A percentile compares a stretch with the other conserved stretches of the same genome.
phyloP scores from a whole-genome alignment of 78 protist genomes.

The Emiliania huxleyi region DNA sequence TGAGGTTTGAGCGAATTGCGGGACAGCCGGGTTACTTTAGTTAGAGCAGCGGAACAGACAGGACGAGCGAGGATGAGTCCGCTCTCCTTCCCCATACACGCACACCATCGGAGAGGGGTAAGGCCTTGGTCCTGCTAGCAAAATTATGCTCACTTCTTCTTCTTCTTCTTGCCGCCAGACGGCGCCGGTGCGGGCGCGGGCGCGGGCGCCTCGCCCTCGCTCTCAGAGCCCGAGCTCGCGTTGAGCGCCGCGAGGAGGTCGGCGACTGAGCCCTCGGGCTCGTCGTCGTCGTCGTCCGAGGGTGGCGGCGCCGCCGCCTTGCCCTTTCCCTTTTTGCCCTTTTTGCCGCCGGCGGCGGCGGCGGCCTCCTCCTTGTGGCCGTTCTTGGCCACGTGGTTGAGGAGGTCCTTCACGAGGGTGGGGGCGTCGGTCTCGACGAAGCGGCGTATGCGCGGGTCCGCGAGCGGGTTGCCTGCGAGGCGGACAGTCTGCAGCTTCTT shows the following conservation, averaged over 20 bases:
- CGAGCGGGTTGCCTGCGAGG: background rate
- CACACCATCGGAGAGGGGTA: too few species aligned
- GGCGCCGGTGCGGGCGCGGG: background rate
- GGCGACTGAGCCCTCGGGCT: background rate
- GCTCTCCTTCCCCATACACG: too few species aligned
- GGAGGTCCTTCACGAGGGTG: background rate
- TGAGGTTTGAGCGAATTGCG: too few species aligned
- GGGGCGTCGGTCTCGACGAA: background rate
- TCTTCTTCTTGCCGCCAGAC: background rate
- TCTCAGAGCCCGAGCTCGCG: background rate
- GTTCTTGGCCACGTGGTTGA: background rate
- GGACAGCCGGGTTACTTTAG: too few species aligned
- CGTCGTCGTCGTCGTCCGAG: background rate
- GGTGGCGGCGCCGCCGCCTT: background rate
- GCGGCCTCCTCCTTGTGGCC: background rate
- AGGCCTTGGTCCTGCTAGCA: too few species aligned
- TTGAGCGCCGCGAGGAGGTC: background rate
- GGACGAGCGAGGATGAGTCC: too few species aligned
- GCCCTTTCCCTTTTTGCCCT: background rate
- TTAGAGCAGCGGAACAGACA: too few species aligned
- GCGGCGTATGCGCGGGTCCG: background rate
- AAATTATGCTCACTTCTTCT: too few species aligned
- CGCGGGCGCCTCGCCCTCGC: background rate
- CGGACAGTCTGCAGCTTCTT: background rate
- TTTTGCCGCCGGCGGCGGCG: background rate